Evolutionary conservation across 441 rosid species (phyloP).

Genomic region (Pelargonium fulgidum): DNA sequence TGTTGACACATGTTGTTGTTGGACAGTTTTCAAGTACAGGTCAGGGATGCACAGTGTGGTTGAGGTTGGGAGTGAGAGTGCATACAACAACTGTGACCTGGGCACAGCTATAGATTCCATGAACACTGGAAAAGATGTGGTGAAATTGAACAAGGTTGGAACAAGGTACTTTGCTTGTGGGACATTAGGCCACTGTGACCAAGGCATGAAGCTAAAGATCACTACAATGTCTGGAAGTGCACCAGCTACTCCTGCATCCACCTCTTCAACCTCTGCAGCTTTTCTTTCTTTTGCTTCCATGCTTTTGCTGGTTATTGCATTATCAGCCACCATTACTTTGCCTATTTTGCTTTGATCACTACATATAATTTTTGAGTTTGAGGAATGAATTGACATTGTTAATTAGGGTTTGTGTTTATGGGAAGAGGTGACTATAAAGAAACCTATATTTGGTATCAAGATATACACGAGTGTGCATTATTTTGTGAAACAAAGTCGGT

Average conservation of each 20-base stretch:
- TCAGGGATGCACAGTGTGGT: constrained; percentile 81
- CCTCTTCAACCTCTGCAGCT: constrained; percentile 23
- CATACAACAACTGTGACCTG: constrained; percentile 71
- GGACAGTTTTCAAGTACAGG: constrained; percentile 65
- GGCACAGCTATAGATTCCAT: constrained; percentile 51
- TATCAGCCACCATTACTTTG: constrained; percentile 14
- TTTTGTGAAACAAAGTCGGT: no score
- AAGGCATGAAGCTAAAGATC: constrained; percentile 83
- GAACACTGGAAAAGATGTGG: constrained; percentile 64
- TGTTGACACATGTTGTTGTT: neutral
- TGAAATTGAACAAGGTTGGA: constrained; percentile 59
- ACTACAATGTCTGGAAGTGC: constrained; percentile 45
- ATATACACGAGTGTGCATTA: no score
- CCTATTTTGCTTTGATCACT: constrained; percentile 3
- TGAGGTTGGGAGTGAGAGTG: constrained; percentile 56
- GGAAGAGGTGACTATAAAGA: no score
- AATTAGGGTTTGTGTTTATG: no score
- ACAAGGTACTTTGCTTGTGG: constrained; percentile 83
- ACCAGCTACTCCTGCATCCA: constrained; percentile 37
- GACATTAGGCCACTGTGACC: constrained; percentile 69
- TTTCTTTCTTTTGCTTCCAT: constrained; percentile 12
- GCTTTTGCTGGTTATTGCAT: constrained; percentile 18
- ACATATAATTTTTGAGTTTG: no score
- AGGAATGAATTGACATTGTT: no score
- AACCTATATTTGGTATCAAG: no score